phyloP scores from a whole-genome alignment of 2,329 filamentous ascomycete genomes.

The Sporothrix inflata region DNA sequence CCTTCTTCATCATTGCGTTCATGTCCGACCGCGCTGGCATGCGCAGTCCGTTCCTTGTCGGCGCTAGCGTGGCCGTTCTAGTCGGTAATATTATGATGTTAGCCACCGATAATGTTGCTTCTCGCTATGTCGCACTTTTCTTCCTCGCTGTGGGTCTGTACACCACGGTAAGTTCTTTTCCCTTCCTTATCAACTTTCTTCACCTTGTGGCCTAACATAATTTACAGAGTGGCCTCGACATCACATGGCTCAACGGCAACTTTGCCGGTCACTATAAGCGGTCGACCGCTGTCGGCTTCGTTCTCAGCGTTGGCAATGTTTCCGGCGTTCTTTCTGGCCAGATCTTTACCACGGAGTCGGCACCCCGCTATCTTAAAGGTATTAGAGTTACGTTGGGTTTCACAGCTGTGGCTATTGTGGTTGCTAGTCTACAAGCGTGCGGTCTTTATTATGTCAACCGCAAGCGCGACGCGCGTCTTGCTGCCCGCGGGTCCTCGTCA shows the following conservation, averaged over 20 bases:
- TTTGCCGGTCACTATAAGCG: slow-evolving; percentile 30
- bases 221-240: slow-evolving; percentile 25
- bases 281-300: slow-evolving; percentile 25
- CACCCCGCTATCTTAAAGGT: slow-evolving; percentile 24
- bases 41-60: slow-evolving; percentile 14
- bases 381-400: slow-evolving; percentile 26
- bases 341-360: slow-evolving; percentile 26
- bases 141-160: slow-evolving; percentile 29
- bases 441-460: slow-evolving; percentile 10
- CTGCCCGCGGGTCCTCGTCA: background rate
- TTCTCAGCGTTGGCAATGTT: slow-evolving; percentile 28
- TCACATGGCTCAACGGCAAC: slow-evolving; percentile 31
- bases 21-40: slow-evolving; percentile 46
- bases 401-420: slow-evolving; percentile 26
- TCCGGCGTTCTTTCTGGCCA: slow-evolving; percentile 28
- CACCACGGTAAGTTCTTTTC: background rate
- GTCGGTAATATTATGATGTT: slow-evolving; percentile 30
- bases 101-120: slow-evolving; percentile 16
- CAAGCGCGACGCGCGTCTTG: background rate
- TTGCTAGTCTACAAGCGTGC: background rate
- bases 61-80: background rate
- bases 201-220: slow-evolving; percentile 4
- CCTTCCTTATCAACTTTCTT: background rate
- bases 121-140: slow-evolving; percentile 29
- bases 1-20: slow-evolving; percentile 37